phyloP scores from a whole-genome alignment of 2,329 filamentous ascomycete species.

The Torrubiellomyces zombiae region DNA sequence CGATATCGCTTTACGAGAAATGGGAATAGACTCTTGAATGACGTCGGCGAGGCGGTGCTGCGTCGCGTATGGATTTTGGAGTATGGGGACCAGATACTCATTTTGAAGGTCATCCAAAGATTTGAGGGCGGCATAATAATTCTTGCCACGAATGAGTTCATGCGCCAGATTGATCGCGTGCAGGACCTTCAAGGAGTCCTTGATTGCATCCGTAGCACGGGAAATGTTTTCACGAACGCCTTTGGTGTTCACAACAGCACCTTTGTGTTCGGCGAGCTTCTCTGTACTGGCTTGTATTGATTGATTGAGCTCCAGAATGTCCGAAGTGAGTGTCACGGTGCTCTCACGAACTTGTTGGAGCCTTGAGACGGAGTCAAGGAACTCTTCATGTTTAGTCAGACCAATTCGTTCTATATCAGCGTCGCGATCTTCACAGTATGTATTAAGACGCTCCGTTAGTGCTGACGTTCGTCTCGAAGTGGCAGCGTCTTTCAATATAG shows the following conservation, averaged over 20 bases:
- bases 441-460: constrained; percentile 52
- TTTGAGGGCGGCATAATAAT: constrained; percentile 86
- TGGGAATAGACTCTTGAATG: constrained; percentile 89
- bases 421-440: constrained; percentile 76
- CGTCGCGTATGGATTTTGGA: constrained; percentile 71
- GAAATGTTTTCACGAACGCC: constrained; percentile 90
- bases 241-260: constrained; percentile 79
- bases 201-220: constrained; percentile 74
- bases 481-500: constrained; percentile 80
- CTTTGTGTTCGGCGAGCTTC: constrained; percentile 86
- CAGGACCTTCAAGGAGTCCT: constrained; percentile 81
- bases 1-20: constrained; percentile 81
- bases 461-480: constrained; percentile 54
- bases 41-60: constrained; percentile 90
- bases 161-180: constrained; percentile 88
- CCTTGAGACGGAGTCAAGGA: constrained; percentile 83
- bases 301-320: constrained; percentile 84
- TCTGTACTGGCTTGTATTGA: constrained; percentile 92
- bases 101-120: constrained; percentile 92
- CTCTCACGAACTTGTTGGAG: constrained; percentile 84
- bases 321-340: constrained; percentile 71
- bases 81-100: constrained; percentile 62
- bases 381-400: constrained; percentile 91
- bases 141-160: constrained; percentile 79
- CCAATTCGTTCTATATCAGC: constrained; percentile 87